phyloP scores from a whole-genome alignment of 2,329 filamentous ascomycete species.

The Talaromyces pinophilus region DNA sequence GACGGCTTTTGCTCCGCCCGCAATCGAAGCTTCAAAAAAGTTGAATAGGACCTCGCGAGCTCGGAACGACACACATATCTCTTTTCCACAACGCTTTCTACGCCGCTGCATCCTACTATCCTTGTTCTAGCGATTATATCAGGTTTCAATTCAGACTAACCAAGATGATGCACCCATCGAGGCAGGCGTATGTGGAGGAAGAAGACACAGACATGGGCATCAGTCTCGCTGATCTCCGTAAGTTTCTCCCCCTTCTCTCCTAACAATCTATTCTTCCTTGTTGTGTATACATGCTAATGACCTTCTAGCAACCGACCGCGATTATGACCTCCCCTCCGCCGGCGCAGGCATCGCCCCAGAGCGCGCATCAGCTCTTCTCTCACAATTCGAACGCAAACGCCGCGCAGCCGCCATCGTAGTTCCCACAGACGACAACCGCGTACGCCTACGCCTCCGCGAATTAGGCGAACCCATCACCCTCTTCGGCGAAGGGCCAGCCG shows the following conservation, averaged over 20 bases:
- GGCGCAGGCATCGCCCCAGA: conserved; percentile 70
- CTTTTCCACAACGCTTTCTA: background rate
- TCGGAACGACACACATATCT: background rate
- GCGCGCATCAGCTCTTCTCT: conserved; percentile 80
- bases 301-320: conserved; percentile 66
- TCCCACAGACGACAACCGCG: conserved; percentile 87
- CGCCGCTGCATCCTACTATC: background rate
- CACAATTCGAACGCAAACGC: conserved; percentile 88
- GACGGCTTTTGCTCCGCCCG: background rate
- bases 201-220: conserved; percentile 60
- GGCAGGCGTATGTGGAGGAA: conserved; percentile 94
- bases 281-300: conserved; percentile 13
- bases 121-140: background rate
- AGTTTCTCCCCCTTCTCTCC: conserved; percentile 41
- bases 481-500: conserved; percentile 85
- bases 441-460: conserved; percentile 77
- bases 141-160: background rate
- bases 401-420: conserved; percentile 86
- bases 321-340: conserved; percentile 75
- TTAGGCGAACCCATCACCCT: conserved; percentile 92
- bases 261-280: background rate
- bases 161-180: conserved; percentile 75
- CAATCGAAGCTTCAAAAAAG: conserved; percentile 13
- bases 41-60: conserved; percentile 4
- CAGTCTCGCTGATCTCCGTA: conserved; percentile 64